These are phyloP conservation scores for Fusarium sp. DNA, from an alignment of 2,329 filamentous ascomycete genomes.

Conservation along the genomic window DNA sequence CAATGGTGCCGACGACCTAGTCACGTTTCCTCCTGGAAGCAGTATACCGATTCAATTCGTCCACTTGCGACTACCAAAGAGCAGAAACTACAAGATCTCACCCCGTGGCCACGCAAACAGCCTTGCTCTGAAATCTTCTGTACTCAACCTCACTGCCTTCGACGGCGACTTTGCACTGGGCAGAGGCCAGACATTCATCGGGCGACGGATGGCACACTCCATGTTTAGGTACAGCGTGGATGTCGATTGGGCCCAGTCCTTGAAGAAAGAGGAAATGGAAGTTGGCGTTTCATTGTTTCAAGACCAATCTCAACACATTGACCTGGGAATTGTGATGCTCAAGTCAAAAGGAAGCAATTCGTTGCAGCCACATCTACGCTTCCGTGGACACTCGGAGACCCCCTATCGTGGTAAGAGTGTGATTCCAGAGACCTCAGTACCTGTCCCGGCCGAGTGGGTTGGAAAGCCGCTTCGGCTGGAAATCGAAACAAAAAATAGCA, in stretches of 20 bases:
- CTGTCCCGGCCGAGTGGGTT: background rate
- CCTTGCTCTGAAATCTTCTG: conserved; percentile 61
- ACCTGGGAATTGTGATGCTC: conserved; percentile 57
- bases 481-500: conserved; percentile 9
- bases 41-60: conserved; percentile 10
- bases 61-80: conserved; percentile 8
- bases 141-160: conserved; percentile 64
- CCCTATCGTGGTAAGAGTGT: conserved; percentile 7
- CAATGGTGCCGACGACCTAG: background rate
- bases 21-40: conserved; percentile 2
- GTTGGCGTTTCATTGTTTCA: conserved; percentile 66
- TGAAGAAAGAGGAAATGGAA: conserved; percentile 55
- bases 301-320: conserved; percentile 65
- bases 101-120: conserved; percentile 55
- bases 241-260: conserved; percentile 54
- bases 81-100: conserved; percentile 56
- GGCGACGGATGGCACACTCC: conserved; percentile 65
- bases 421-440: background rate
- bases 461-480: conserved; percentile 7
- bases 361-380: conserved; percentile 6
- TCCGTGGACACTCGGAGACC: conserved; percentile 15
- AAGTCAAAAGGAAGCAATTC: background rate
- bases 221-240: conserved; percentile 64
- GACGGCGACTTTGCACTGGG: conserved; percentile 20
- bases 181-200: conserved; percentile 58